phyloP scores from a whole-genome alignment of 2,329 filamentous ascomycete species.

The Ceratocystis alfenasii region DNA sequence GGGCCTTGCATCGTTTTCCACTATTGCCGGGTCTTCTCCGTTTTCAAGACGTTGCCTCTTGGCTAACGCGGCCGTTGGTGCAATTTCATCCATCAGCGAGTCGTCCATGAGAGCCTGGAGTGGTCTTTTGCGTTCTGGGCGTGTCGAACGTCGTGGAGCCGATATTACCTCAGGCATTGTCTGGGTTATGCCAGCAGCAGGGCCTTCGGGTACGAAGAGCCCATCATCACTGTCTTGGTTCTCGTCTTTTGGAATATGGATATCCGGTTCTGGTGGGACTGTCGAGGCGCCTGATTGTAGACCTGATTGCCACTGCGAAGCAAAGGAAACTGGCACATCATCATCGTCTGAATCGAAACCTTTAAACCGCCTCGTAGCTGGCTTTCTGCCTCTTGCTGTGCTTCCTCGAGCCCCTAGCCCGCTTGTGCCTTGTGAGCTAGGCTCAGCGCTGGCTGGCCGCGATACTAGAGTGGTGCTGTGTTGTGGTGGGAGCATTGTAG shows the following conservation, averaged over 20 bases:
- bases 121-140: constrained; percentile 36
- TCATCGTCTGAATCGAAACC: constrained; percentile 49
- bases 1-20: constrained; percentile 24
- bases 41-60: constrained; percentile 64
- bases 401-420: constrained; percentile 17
- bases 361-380: constrained; percentile 51
- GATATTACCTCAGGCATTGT: constrained; percentile 25
- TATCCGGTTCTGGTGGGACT: constrained; percentile 14
- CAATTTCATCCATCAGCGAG: constrained; percentile 53
- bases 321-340: constrained; percentile 25
- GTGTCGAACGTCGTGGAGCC: constrained; percentile 19
- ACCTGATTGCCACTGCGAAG: constrained; percentile 3
- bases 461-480: not conserved
- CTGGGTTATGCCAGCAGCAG: constrained; percentile 22
- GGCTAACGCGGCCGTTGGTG: constrained; percentile 63
- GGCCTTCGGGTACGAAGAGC: constrained; percentile 46
- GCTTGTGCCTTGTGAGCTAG: not conserved
- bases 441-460: constrained; percentile 1
- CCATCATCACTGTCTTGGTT: constrained; percentile 32
- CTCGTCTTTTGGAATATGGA: constrained; percentile 14
- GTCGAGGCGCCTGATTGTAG: constrained; percentile 19
- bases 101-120: constrained; percentile 37
- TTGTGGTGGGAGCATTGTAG: not conserved
- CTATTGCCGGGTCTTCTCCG: constrained; percentile 35
- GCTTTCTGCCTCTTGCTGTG: constrained; percentile 31